These are phyloP conservation scores for Crepidotus variabilis DNA, from an alignment of 768 basidiomycete genomes.

Conservation along the genomic window DNA sequence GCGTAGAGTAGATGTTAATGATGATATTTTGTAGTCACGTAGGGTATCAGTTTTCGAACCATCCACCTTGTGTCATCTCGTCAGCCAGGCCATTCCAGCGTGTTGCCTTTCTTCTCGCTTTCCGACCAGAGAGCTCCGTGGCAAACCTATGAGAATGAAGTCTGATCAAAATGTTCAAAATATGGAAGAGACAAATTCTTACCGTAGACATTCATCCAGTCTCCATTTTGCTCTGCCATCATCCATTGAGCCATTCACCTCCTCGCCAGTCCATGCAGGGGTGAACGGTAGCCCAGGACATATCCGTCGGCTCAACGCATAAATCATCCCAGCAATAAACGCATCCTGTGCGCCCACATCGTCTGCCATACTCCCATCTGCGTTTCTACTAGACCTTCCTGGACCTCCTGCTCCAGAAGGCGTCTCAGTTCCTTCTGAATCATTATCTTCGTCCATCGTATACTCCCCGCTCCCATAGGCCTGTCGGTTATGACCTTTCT, in stretches of 20 bases:
- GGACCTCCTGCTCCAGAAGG: conserved; percentile 27
- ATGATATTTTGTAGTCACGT: no score
- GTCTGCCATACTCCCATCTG: conserved; percentile 48
- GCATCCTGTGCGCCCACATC: conserved; percentile 80
- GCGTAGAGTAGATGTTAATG: no score
- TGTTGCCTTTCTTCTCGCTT: conserved; percentile 46
- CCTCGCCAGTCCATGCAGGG: conserved; percentile 44
- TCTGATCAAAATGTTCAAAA: not conserved
- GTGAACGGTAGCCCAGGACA: conserved; percentile 78
- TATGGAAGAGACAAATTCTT: not conserved
- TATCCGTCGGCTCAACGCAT: conserved; percentile 66
- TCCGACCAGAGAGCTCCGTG: conserved; percentile 77
- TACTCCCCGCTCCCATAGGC: conserved; percentile 27
- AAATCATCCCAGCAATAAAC: conserved; percentile 88
- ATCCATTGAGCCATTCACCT: conserved; percentile 28
- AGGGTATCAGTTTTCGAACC: conserved; percentile 55
- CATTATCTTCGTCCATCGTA: conserved; percentile 43
- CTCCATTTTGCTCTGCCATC: conserved; percentile 60
- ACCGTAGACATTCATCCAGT: conserved; percentile 81
- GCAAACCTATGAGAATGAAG: conserved; percentile 55
- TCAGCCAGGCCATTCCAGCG: conserved; percentile 66
- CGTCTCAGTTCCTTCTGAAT: conserved; percentile 58
- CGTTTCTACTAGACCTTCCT: conserved; percentile 22
- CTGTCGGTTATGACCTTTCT: conserved; percentile 16
- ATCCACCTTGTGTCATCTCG: conserved; percentile 73